Base-by-base conservation (phyloP, 345 rosid species). In the Populus ilicifolia region DNA sequence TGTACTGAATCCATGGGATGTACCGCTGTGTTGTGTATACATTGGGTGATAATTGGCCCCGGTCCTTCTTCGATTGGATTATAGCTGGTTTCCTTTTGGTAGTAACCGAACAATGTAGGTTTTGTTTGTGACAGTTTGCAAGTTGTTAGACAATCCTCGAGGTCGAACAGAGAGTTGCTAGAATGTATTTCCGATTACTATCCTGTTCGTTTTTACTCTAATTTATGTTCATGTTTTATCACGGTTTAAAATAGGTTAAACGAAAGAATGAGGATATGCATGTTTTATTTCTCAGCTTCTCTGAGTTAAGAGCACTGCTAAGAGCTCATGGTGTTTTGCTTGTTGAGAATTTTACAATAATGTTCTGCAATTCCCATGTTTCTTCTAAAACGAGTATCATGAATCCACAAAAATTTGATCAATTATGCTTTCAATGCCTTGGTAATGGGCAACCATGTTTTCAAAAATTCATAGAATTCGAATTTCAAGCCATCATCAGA, bases 161-260 rank as follows among this genome's bases (percentile, higher is more conserved):
- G 59, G 52, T 33, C 67, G 50, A 50, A 75, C 72, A 66, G 46
- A 67, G 64, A 14, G 50, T 36, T 67, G 50, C 72, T 18, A 35
- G 35, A 48, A 25, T 36, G 16, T 33, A 2, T 75, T 23, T 38
- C 44, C 48, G 1, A 0, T 38, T 23, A 48, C 8, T 14, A 18
- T 21, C 35, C 35, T 21, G 30, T 41, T 41, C 21, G 41, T 18
- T 25, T 29, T 12, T 18, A 21, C 41, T 39, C 16, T 18, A 6
- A 66, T 3, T 33, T 8, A 10, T 33, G 10, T 23, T 21, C 14
- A 13, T 54, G 66, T 25, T 13, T 69, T 39, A 4, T n/a, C 29
- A 10, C 5, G 5, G 6, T 59, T 23, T 59, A 3, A 59, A 10
- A 46, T 46, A 13, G 50, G 16, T 46, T 46, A 13, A 46, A 46